Evolutionary conservation across 2,329 filamentous ascomycete species (phyloP), one percentile per base, ranked within the genome.

Genomic region (Colletotrichum godetiae): DNA sequence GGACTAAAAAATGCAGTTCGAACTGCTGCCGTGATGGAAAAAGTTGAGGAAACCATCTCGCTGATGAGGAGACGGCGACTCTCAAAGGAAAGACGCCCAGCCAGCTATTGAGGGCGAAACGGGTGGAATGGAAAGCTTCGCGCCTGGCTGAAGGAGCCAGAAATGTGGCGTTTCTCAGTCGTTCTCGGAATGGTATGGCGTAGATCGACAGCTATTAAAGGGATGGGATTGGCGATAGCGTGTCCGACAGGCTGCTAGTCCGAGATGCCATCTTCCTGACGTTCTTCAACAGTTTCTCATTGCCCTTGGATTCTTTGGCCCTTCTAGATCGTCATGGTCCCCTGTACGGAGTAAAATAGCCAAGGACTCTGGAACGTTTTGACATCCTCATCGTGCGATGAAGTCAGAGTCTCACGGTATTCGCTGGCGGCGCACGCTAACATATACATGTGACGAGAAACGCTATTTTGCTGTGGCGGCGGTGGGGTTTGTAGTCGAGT

Each of bases 161-260:
- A 52, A 70, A 70, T 73, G 70, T 73, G 70, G 70, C 70, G 70
- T 70, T 33, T 24, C 22, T 56, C 42, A 49, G 55, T 65, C 59
- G 59, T 64, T 65, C 60, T 61, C 29, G 60, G 70, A 64, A 49
- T n/a, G 70, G 60, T 55, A 65, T 70, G 67, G 70, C 67, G 67
- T 49, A 12, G 33, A 73, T 65, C 55, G 70, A 70, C 70, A 65
- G 61, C 33, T 70, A 73, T 70, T 68, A 60, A 70, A 73, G 70
- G 70, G 70, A 73, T 73, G 35, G 60, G 33, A 59, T 73, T 73
- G 70, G 70, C n/a, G 55, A 73, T 65, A 37, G 67, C 60, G 70
- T 60, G 27, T 10, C 27, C 35, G 19, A 52, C n/a, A 55, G 42
- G 42, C 46, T 60, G 70, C 46, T 69, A 69, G 70, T 15, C 24